These are phyloP conservation scores for Scedosporium aurantiacum DNA, from an alignment of 2,329 filamentous ascomycete species.

Conservation along the genomic window DNA sequence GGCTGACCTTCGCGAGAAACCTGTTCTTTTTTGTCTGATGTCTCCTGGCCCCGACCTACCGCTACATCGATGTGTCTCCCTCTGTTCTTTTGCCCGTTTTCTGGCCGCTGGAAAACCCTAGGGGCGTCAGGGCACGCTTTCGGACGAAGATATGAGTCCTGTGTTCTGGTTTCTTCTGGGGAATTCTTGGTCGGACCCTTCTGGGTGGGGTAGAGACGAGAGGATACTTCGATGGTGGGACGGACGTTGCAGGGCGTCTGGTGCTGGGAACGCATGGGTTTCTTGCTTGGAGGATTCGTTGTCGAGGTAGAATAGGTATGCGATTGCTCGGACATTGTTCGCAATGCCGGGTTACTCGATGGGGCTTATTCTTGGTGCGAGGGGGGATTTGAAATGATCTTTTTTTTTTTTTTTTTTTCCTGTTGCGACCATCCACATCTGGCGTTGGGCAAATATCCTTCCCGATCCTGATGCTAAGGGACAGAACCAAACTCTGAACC, in stretches of 20 bases:
- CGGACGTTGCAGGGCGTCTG: conserved; percentile 17
- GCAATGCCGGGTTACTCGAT: conserved; percentile 78
- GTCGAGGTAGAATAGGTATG: conserved; percentile 96
- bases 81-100: conserved; percentile 11
- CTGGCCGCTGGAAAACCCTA: conserved; percentile 15
- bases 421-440: conserved; percentile 9
- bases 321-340: conserved; percentile 62
- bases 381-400: conserved; percentile 42
- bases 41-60: conserved; percentile 28
- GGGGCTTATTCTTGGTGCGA: conserved; percentile 99
- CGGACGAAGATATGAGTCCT: conserved; percentile 84
- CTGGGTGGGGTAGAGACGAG: neutral
- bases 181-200: neutral
- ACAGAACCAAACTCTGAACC: conserved; percentile 23
- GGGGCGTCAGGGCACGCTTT: neutral
- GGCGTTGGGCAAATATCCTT: conserved; percentile 4
- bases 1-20: conserved; percentile 61
- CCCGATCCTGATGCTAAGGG: conserved; percentile 1
- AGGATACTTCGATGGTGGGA: conserved; percentile 16
- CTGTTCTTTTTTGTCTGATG: conserved; percentile 35
- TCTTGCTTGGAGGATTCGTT: conserved; percentile 47
- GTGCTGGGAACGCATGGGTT: conserved; percentile 16
- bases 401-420: conserved; percentile 12
- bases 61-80: conserved; percentile 34
- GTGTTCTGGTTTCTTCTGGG: conserved; percentile 2